phyloP scores from a whole-genome alignment of 2,329 filamentous ascomycete species.

The Delphinella strobiligena region DNA sequence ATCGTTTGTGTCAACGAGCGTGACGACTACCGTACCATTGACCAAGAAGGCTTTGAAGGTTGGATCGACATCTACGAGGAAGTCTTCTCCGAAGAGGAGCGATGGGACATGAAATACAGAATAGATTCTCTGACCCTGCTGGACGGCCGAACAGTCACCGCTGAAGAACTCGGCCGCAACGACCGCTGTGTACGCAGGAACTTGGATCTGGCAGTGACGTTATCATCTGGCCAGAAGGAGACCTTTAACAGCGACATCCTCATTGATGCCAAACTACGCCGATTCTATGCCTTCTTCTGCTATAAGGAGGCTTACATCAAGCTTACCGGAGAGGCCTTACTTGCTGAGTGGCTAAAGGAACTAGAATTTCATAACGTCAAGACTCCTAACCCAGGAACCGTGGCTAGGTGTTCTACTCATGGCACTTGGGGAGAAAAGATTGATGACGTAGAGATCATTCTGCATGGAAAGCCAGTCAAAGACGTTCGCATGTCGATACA shows the following conservation, averaged over 20 bases:
- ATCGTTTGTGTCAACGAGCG: conserved; percentile 66
- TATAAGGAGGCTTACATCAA: conserved; percentile 74
- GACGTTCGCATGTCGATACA: conserved; percentile 47
- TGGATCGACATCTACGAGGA: conserved; percentile 64
- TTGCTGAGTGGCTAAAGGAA: conserved; percentile 59
- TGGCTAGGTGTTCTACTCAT: conserved; percentile 30
- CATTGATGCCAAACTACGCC: conserved; percentile 51
- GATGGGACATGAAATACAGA: conserved; percentile 48
- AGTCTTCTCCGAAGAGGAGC: conserved; percentile 54
- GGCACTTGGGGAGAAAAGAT: conserved; percentile 35
- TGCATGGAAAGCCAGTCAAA: conserved; percentile 33
- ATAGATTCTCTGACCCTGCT: conserved; percentile 31
- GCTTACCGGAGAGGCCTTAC: conserved; percentile 65
- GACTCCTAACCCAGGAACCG: conserved; percentile 37
- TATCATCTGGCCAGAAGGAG: conserved; percentile 23
- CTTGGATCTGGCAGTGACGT: conserved; percentile 25
- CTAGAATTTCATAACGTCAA: conserved; percentile 56
- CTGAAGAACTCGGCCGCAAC: conserved; percentile 29
- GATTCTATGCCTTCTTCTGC: conserved; percentile 70
- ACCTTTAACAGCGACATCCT: conserved; percentile 32
- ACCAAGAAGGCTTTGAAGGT: conserved; percentile 49
- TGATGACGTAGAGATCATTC: conserved; percentile 37
- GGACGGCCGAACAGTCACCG: conserved; percentile 29
- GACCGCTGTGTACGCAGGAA: conserved; percentile 30
- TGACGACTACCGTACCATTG: conserved; percentile 45